Evolutionary conservation across 352 stramenopile species (phyloP).

Genomic region (Globisporangium alternatum): DNA sequence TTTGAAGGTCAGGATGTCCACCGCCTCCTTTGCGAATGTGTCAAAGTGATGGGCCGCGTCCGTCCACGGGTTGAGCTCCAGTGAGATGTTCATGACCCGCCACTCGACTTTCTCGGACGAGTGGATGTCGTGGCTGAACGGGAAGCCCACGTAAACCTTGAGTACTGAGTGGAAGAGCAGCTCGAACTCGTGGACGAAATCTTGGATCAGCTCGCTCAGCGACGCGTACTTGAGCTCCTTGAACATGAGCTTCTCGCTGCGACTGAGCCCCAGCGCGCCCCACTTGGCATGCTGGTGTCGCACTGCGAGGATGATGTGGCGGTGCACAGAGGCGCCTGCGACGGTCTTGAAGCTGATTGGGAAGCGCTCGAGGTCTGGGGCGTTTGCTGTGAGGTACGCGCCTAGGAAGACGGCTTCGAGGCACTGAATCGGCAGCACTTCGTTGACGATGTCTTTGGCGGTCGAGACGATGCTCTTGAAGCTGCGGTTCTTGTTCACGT

Average conservation of each 20-base stretch:
- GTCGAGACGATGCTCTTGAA: constrained; percentile 87
- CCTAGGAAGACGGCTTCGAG: constrained; percentile 86
- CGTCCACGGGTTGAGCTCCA: constrained; percentile 39
- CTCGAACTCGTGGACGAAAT: constrained; percentile 66
- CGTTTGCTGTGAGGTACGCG: constrained; percentile 70
- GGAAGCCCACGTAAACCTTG: constrained; percentile 84
- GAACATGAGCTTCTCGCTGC: constrained; percentile 81
- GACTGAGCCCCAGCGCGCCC: constrained; percentile 81
- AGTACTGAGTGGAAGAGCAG: constrained; percentile 62
- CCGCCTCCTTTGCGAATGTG: constrained; percentile 61
- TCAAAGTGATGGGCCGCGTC: constrained; percentile 66
- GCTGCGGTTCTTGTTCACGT: constrained; percentile 85
- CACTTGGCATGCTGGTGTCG: constrained; percentile 75
- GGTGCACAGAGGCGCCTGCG: constrained; percentile 56
- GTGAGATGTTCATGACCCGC: constrained; percentile 70
- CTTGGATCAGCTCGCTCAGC: constrained; percentile 70
- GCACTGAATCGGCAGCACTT: constrained; percentile 86
- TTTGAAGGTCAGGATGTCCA: constrained; percentile 66
- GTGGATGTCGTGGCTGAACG: constrained; percentile 83
- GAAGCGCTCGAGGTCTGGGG: constrained; percentile 71
- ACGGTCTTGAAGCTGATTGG: constrained; percentile 85
- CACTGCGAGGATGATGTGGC: constrained; percentile 81
- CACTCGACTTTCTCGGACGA: constrained; percentile 86
- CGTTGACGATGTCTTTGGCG: constrained; percentile 81
- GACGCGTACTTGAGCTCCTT: constrained; percentile 81